These are phyloP conservation scores for Ceratobasidium sp. DNA, from an alignment of 1,284 basidiomycete genomes.

Conservation along the genomic window DNA sequence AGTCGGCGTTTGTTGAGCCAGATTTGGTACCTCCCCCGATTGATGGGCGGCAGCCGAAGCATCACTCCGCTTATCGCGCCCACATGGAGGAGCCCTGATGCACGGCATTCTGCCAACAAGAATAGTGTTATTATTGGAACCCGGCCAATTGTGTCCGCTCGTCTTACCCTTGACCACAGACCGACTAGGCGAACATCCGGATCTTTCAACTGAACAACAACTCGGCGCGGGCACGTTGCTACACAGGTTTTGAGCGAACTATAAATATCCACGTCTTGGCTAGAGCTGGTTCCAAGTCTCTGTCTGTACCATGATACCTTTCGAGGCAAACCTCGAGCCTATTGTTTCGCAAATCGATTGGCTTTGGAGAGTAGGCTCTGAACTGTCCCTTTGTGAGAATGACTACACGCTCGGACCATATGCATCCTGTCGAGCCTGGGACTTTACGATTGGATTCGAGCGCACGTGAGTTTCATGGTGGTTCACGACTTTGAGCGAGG, in stretches of 20 bases:
- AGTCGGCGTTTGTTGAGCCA: background rate
- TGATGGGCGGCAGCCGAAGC: background rate
- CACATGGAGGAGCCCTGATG: too few species aligned
- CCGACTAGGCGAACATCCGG: too few species aligned
- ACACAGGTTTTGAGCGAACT: too few species aligned
- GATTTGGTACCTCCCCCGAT: background rate
- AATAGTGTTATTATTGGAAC: too few species aligned
- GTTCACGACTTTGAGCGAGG: background rate
- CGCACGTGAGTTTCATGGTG: background rate
- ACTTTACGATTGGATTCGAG: constrained; percentile 12
- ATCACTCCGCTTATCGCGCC: background rate
- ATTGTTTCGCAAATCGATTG: background rate
- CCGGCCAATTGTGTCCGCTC: too few species aligned
- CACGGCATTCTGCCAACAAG: too few species aligned
- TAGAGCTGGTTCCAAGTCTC: background rate
- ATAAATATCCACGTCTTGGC: too few species aligned
- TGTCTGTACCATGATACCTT: background rate
- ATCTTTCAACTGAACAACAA: too few species aligned
- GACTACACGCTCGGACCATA: background rate
- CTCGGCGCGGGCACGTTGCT: too few species aligned
- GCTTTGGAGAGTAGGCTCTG: background rate
- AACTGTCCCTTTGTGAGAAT: background rate
- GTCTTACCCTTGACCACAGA: too few species aligned
- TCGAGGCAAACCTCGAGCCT: background rate
- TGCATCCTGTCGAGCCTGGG: background rate